phyloP scores from a whole-genome alignment of 78 protist genomes.

The Dictyostelium firmibasis region DNA sequence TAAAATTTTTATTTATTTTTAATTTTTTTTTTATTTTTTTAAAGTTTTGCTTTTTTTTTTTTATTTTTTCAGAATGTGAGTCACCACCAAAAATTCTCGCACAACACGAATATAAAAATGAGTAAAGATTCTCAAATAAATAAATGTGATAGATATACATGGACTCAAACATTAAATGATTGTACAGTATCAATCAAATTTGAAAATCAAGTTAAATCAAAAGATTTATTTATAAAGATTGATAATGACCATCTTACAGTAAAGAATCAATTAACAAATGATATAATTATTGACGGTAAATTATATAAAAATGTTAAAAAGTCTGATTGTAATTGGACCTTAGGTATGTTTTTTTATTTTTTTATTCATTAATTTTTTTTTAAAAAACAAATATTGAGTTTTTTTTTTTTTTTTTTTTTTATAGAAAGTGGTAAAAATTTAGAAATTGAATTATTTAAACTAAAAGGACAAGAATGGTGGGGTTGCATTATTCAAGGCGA shows the following conservation, averaged over 20 bases:
- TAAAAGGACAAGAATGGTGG: slow-evolving; percentile 63
- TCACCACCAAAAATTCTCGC: neutral
- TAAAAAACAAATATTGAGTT: neutral
- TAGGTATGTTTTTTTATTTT: slow-evolving; percentile 25
- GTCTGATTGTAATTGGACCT: slow-evolving; percentile 35
- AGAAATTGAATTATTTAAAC: slow-evolving; percentile 24
- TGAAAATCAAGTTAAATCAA: slow-evolving; percentile 4
- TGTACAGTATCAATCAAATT: slow-evolving; percentile 23
- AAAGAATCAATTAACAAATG: slow-evolving; percentile 2
- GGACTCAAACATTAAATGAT: slow-evolving; percentile 60
- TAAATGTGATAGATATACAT: slow-evolving; percentile 1
- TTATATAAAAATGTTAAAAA: slow-evolving; percentile 29
- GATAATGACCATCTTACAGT: neutral
- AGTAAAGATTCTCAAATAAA: neutral
- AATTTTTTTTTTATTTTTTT: neutral
- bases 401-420: neutral
- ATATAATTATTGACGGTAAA: slow-evolving; percentile 40
- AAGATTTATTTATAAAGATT: slow-evolving; percentile 22
- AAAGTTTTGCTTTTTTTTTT: neutral
- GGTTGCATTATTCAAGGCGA: slow-evolving; percentile 33
- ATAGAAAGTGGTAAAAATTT: slow-evolving; percentile 38
- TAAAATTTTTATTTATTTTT: neutral
- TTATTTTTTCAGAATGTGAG: neutral
- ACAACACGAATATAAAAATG: neutral
- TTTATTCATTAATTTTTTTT: neutral